A percentile compares a stretch with the other conserved stretches of the same genome.
Evolutionary conservation across 2,329 filamentous ascomycete genomes (phyloP).

Genomic region (Dichotomopilus funicola): DNA sequence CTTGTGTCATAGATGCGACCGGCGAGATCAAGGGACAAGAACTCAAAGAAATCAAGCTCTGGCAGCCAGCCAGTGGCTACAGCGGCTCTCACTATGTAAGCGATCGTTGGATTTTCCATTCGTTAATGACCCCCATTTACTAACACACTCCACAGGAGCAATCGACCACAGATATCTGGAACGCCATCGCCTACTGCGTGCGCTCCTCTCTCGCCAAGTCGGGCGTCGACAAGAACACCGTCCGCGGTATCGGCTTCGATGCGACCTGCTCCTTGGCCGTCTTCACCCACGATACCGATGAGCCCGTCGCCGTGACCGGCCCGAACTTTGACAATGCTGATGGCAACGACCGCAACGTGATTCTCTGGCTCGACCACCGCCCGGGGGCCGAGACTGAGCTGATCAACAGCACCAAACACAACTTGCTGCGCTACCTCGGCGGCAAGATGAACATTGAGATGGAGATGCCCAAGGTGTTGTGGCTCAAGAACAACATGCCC

Average conservation of each 20-base stretch:
- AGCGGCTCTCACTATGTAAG: conserved; percentile 51
- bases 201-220: conserved; percentile 76
- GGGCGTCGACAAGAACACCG: conserved; percentile 64
- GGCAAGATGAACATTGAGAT: conserved; percentile 99
- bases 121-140: not conserved
- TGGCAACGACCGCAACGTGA: conserved; percentile 84
- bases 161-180: conserved; percentile 97
- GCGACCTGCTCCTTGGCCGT: conserved; percentile 96
- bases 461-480: conserved; percentile 97
- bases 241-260: conserved; percentile 93
- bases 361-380: conserved; percentile 95
- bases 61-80: conserved; percentile 69
- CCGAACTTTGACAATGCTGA: conserved; percentile 69
- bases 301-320: conserved; percentile 84
- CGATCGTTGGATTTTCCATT: not conserved
- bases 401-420: conserved; percentile 90
- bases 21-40: conserved; percentile 79
- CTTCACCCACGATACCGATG: conserved; percentile 81
- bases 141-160: conserved; percentile 59
- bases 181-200: conserved; percentile 84
- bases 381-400: conserved; percentile 84
- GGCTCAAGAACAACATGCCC: conserved; percentile 98
- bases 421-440: conserved; percentile 89
- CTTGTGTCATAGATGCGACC: conserved; percentile 87
- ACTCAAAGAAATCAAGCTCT: conserved; percentile 70